Base-by-base conservation (phyloP, 2,329 filamentous ascomycete genomes). In the Madurella fahalii region DNA sequence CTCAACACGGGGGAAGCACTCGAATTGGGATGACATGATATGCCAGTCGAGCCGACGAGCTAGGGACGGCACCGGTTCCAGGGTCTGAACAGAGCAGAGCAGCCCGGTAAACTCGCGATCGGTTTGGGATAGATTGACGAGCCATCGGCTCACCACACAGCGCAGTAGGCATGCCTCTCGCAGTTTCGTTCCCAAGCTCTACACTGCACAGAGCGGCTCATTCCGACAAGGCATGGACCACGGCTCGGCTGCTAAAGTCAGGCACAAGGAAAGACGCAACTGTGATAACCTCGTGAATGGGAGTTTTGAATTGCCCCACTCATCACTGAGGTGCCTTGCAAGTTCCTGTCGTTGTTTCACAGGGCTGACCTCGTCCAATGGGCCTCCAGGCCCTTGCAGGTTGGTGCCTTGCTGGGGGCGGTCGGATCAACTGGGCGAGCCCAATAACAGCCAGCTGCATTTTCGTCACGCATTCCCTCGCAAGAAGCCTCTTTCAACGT, bases 231-330 rank as follows among this genome's bases (percentile, higher is more conserved):
- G 53, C 56, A 55, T 59, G 48, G 50, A 54, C 54, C 41, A 53
- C 57, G 54, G 57, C 52, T 58, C 59, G 59, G 59, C 57, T 61
- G 57, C 32, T 59, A 61, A 59, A 57, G 34, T 31, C 30, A 12
- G 31, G 17, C n/a, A 40, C 31, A 41, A 16, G 17, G 40, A 39
- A 20, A 15, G 31, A 9, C 34, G 34, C 34, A 9, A 37, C 13
- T 15, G 34, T 15, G 34, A 37, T 15, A 37, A 15, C 34, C 9
- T 12, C 11, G 34, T 9, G 11, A 37, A 37, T 11, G 34, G 34
- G 34, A 25, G 25, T 3, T 7, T 25, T 25, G 25, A 7, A 25
- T 25, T 25, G 25, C 25, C 25, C 25, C 25, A 25, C 25, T 25
- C 7, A 25, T 25, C 25, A 25, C 7, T 7, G 25, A 25, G 25